phyloP scores from a whole-genome alignment of 139 green algal genomes.

The Chlorella sorokiniana region DNA sequence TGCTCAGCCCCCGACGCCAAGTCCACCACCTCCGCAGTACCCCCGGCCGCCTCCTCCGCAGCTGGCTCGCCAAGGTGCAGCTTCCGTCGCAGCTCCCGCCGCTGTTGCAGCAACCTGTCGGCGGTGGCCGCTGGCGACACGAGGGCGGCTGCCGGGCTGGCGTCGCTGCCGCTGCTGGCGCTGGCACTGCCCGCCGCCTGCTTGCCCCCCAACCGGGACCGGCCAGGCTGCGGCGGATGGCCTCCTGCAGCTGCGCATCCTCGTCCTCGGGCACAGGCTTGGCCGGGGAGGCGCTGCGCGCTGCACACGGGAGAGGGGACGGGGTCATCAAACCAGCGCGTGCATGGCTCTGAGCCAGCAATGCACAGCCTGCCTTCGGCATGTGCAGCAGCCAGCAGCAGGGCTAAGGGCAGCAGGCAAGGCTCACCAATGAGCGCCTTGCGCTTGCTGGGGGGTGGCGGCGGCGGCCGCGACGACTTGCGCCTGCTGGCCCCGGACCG shows the following conservation, averaged over 20 bases:
- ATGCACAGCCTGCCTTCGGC: too few relatives aligned
- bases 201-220: not conserved
- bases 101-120: not conserved
- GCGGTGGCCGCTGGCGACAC: not conserved
- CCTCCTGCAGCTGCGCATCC: conserved; percentile 72
- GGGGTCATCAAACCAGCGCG: not conserved
- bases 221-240: conserved; percentile 66
- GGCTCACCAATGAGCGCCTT: not conserved
- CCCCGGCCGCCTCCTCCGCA: not conserved
- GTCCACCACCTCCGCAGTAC: not conserved
- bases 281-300: conserved; percentile 3
- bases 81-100: not conserved
- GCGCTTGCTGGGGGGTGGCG: not conserved
- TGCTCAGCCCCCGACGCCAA: not conserved
- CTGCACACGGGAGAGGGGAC: not conserved
- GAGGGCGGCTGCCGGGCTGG: not conserved
- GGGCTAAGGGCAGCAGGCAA: not conserved
- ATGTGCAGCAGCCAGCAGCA: not conserved
- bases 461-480: not conserved
- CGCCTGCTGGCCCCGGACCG: not conserved
- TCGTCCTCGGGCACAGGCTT: conserved; percentile 41
- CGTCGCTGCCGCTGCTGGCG: not conserved
- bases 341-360: too few relatives aligned
- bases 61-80: not conserved
- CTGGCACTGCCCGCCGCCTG: not conserved